Conservation (phyloP, 225 moss, liverwort and hornwort genomes). For the Climacium dendroides region DNA sequence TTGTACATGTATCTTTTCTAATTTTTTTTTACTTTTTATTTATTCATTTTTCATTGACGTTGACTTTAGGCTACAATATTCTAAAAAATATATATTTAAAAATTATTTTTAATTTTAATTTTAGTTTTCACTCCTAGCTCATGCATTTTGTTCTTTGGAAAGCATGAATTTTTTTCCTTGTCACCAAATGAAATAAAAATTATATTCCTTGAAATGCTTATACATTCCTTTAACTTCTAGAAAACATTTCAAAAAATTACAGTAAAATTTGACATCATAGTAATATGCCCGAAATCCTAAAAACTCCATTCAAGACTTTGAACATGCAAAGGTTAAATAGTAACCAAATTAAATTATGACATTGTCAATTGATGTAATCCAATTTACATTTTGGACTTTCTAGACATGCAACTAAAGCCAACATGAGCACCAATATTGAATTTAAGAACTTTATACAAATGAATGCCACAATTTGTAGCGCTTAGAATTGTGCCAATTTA, state of each 20-base stretch:
- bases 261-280: neutral
- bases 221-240: neutral
- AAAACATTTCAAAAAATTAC: neutral
- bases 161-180: neutral
- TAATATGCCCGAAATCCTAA: neutral
- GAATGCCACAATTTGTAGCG: neutral
- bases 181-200: neutral
- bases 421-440: too few relatives aligned
- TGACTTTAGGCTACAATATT: neutral
- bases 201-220: neutral
- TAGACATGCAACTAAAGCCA: too few relatives aligned
- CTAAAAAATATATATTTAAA: too few relatives aligned
- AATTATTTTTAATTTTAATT: too few relatives aligned
- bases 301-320: neutral
- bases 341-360: too few relatives aligned
- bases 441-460: neutral
- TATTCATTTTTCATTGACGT: neutral
- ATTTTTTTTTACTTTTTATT: neutral
- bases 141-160: too few relatives aligned
- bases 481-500: neutral
- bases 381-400: too few relatives aligned
- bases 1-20: neutral
- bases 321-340: neutral
- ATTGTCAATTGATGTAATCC: too few relatives aligned
- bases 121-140: too few relatives aligned